Conservation (phyloP, 805 yeast species). For the Ogataea pilisensis region DNA sequence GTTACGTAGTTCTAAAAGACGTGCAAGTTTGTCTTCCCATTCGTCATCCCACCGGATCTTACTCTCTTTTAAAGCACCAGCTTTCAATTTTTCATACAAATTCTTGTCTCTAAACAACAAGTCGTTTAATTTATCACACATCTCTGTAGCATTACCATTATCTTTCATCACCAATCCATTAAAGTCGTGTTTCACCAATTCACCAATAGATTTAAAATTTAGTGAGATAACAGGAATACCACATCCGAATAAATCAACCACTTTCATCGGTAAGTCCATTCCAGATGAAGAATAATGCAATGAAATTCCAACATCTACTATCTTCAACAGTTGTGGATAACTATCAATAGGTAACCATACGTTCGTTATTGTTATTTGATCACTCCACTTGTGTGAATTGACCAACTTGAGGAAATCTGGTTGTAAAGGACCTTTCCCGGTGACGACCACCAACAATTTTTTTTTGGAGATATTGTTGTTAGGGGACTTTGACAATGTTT, state of each 20-base stretch:
- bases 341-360: constrained; percentile 78
- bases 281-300: constrained; percentile 92
- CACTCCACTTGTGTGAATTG: constrained; percentile 31
- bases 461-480: constrained; percentile 37
- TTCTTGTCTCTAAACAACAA: constrained; percentile 27
- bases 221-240: constrained; percentile 89
- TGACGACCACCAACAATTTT: constrained; percentile 67
- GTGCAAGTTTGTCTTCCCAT: constrained; percentile 56
- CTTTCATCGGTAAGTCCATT: constrained; percentile 93
- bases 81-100: constrained; percentile 38
- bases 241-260: constrained; percentile 92
- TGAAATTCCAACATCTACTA: constrained; percentile 86
- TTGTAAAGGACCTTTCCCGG: constrained; percentile 92
- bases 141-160: constrained; percentile 35
- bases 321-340: constrained; percentile 69
- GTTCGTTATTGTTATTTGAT: constrained; percentile 52
- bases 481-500: constrained; percentile 20
- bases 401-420: constrained; percentile 34
- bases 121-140: constrained; percentile 36
- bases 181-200: constrained; percentile 60
- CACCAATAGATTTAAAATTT: constrained; percentile 70
- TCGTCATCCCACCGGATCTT: constrained; percentile 65
- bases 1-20: constrained; percentile 18
- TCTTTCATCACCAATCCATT: constrained; percentile 62
- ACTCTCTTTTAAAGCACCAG: constrained; percentile 76